These are phyloP conservation scores for Cucurbita argyrosperma DNA, from an alignment of 306 rosid species.

Conservation along the genomic window DNA sequence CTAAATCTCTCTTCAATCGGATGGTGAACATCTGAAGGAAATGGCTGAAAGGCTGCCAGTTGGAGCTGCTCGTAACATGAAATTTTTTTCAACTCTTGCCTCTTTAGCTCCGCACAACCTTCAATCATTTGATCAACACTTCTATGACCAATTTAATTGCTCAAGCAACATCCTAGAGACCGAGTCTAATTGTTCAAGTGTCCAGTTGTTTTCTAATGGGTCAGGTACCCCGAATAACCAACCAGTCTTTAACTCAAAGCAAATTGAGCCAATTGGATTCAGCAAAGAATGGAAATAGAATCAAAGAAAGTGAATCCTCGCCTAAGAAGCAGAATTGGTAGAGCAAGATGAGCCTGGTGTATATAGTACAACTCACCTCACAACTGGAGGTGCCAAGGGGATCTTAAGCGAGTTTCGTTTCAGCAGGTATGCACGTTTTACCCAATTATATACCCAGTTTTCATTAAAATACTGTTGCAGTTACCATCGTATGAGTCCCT, in stretches of 20 bases:
- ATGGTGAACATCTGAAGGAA: constrained; percentile 59
- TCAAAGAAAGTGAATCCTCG: constrained; percentile 64
- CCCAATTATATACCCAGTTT: neutral
- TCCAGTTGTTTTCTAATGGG: constrained; percentile 56
- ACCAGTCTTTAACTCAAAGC: constrained; percentile 40
- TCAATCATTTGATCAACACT: constrained; percentile 41
- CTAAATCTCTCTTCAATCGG: neutral
- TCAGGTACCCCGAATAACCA: constrained; percentile 37
- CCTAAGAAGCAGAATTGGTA: constrained; percentile 79
- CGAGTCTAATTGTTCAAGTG: constrained; percentile 54
- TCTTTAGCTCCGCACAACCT: constrained; percentile 51
- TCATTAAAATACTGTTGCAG: neutral
- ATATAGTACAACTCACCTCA: constrained; percentile 80
- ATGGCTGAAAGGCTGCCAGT: constrained; percentile 98
- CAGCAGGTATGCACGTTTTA: constrained; percentile 47
- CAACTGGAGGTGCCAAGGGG: constrained; percentile 76
- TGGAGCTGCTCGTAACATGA: constrained; percentile 62
- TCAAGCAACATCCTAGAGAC: constrained; percentile 46
- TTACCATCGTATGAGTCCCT: neutral
- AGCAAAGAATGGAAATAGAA: constrained; percentile 64
- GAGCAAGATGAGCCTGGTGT: constrained; percentile 98
- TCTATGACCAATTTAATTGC: constrained; percentile 43
- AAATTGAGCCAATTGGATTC: constrained; percentile 59
- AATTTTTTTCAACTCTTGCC: constrained; percentile 57
- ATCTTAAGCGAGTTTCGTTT: constrained; percentile 95